Evolutionary conservation across 2,329 filamentous ascomycete species (phyloP).

Genomic region (Alternaria arborescens): DNA sequence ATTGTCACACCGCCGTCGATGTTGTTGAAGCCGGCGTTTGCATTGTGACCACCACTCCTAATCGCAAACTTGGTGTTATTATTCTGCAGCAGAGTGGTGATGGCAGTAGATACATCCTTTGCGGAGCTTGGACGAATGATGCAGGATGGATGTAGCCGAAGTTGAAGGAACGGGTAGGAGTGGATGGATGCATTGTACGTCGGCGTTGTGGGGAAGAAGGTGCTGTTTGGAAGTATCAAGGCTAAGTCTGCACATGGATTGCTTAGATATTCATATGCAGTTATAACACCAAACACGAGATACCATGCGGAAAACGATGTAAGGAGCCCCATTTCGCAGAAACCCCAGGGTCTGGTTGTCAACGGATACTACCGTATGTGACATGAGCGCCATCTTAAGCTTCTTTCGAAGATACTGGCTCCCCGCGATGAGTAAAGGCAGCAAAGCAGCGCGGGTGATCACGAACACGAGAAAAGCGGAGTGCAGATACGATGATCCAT

Average conservation of each 20-base stretch:
- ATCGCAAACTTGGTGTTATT: slow-evolving; percentile 33
- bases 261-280: background rate
- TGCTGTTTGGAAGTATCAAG: slow-evolving; percentile 21
- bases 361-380: background rate
- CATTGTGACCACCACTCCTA: slow-evolving; percentile 36
- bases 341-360: background rate
- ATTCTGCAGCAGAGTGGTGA: slow-evolving; percentile 20
- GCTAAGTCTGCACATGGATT: slow-evolving; percentile 24
- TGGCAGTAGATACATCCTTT: slow-evolving; percentile 28
- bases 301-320: slow-evolving; percentile 3
- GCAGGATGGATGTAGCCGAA: slow-evolving; percentile 30
- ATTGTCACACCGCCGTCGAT: slow-evolving; percentile 44
- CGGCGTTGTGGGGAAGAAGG: slow-evolving; percentile 27
- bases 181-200: slow-evolving; percentile 35
- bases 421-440: background rate
- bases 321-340: background rate
- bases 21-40: slow-evolving; percentile 39
- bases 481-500: slow-evolving; percentile 13
- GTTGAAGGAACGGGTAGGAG: slow-evolving; percentile 35
- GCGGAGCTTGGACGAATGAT: slow-evolving; percentile 29
- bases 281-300: background rate
- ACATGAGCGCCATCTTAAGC: background rate
- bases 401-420: background rate
- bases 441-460: background rate
- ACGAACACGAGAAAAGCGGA: background rate